Evolutionary conservation across 495 filamentous ascomycete species (phyloP), one percentile per base, ranked within the genome.

Genomic region (Tricharina praecox): DNA sequence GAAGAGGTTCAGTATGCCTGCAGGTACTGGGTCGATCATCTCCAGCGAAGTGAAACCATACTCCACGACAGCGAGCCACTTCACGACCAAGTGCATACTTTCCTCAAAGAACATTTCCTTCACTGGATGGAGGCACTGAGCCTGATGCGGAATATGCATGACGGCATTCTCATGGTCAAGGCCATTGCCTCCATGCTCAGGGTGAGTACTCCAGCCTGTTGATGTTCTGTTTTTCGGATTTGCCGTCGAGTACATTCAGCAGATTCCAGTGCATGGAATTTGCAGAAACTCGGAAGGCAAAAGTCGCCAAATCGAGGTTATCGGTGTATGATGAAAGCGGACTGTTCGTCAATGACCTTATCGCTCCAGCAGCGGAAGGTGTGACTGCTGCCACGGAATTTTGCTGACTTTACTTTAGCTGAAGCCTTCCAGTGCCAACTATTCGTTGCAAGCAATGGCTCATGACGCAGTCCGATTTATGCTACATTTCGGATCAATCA

Each of bases 1-100:
- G 3, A 53, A 23, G 59, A 62, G 32, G 23, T 66, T 11, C 53
- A 58, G 49, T 32, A 32, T 13, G 28, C 28, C 5, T 5, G 7
- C 28, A 5, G 28, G 7, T 32, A 32, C 13, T 32, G 65, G 71
- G 58, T 67, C 32, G 25, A 65, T 45, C 69, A 77, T 60, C 21
- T 70, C 24, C 35, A 63, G 41, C 21, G 64, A 45, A 63, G 62
- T 42, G 46, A 57, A 19, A 10, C 42, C 21, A 4, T 5, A 10
- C 21, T 65, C 23, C 16, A 41, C 35, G 52, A 66, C 43, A 35
- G 51, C 11, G 53, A 64, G 28, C 19, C 18, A 26, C 9, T 23
- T n/a, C n/a, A n/a, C 25, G 5, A 23, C 9, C 28, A 62, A 39
- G 11, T 28, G 8, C 42, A 45, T 33, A 19, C 15, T 4, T 45